phyloP scores from a whole-genome alignment of 108 stramenopile species.

The Hondaea fermentalgiana region DNA sequence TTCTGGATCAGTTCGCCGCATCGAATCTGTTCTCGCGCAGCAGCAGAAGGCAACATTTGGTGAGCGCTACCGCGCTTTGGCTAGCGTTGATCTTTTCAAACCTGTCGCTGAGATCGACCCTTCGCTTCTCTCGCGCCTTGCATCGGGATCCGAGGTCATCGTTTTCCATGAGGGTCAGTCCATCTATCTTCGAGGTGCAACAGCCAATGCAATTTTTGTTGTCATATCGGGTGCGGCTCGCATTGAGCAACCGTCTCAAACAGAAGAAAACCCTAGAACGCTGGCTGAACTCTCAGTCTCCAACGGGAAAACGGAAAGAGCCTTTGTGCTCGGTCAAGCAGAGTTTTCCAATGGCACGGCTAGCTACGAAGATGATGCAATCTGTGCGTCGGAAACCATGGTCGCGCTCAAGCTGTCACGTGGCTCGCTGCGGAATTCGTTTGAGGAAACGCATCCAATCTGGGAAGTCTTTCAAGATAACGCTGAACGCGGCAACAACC shows the following conservation, averaged over 20 bases:
- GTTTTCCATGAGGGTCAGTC: background rate
- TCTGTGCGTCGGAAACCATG: background rate
- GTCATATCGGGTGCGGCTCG: background rate
- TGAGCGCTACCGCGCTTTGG: background rate
- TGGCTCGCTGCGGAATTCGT: background rate
- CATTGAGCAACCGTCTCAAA: too few relatives aligned
- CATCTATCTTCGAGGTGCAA: background rate
- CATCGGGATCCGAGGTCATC: background rate
- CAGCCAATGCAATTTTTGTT: background rate
- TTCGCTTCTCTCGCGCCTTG: background rate
- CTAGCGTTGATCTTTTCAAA: background rate
- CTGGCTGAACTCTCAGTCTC: background rate
- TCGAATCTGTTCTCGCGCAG: background rate
- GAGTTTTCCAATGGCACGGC: background rate
- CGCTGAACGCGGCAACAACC: background rate
- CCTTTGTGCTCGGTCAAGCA: background rate
- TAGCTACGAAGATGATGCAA: background rate
- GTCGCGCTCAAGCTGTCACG: background rate
- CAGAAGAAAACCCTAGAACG: too few relatives aligned
- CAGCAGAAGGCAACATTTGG: background rate
- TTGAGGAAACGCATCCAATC: background rate
- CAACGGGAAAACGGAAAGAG: background rate
- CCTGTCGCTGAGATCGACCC: background rate
- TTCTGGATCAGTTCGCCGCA: background rate
- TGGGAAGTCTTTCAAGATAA: background rate